Conservation (phyloP, 2,329 filamentous ascomycete species). For the Clarireedia monteithiana region DNA sequence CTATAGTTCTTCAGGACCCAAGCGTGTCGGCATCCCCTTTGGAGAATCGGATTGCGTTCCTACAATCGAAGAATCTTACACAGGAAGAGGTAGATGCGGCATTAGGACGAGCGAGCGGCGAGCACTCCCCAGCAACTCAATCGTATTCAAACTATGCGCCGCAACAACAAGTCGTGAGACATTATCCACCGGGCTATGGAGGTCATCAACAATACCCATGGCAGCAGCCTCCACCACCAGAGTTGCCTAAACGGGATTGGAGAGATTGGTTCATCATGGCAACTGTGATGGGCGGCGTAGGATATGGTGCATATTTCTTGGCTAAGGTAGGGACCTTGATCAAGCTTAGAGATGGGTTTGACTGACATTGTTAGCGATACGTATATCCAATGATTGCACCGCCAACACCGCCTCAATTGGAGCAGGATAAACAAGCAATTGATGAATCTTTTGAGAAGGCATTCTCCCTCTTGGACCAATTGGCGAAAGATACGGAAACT, state of each 20-base stretch:
- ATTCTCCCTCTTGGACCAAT: slow-evolving; percentile 84
- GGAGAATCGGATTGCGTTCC: slow-evolving; percentile 85
- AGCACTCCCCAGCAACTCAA: slow-evolving; percentile 33
- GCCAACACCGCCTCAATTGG: slow-evolving; percentile 85
- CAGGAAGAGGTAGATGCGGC: slow-evolving; percentile 89
- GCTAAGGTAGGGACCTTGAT: slow-evolving; percentile 58
- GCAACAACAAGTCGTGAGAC: slow-evolving; percentile 35
- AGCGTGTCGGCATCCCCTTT: slow-evolving; percentile 83
- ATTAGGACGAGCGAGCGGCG: slow-evolving; percentile 65
- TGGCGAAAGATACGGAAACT: slow-evolving; percentile 80
- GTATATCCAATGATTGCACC: slow-evolving; percentile 85
- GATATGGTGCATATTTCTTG: slow-evolving; percentile 81
- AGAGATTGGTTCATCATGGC: slow-evolving; percentile 99
- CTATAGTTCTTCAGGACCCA: slow-evolving; percentile 81
- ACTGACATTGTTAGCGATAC: slow-evolving; percentile 56
- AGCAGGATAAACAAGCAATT: slow-evolving; percentile 87
- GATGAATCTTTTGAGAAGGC: slow-evolving; percentile 91
- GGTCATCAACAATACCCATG: slow-evolving; percentile 45
- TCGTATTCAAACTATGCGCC: slow-evolving; percentile 34
- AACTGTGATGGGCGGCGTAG: slow-evolving; percentile 81
- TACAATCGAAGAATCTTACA: slow-evolving; percentile 94
- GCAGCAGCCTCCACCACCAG: slow-evolving; percentile 47
- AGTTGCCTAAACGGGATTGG: slow-evolving; percentile 79
- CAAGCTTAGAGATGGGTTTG: not conserved
- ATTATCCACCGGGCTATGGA: slow-evolving; percentile 36